These are phyloP conservation scores for Agrostemma githago DNA, from an alignment of 148 eudicot genomes.

Conservation along the genomic window DNA sequence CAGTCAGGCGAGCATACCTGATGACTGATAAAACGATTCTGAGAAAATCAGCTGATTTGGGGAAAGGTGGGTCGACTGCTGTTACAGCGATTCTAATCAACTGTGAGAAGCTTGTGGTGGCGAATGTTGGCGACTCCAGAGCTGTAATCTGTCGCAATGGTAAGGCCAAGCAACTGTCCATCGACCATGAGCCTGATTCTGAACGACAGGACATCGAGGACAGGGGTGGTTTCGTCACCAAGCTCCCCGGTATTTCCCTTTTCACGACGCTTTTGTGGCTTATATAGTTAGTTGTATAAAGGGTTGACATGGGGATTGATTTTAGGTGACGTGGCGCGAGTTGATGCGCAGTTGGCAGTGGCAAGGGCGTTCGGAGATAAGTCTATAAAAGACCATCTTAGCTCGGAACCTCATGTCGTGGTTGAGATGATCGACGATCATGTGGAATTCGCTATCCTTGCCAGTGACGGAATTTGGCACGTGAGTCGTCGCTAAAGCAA, in stretches of 20 bases:
- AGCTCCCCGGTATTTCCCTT: slow-evolving; percentile 59
- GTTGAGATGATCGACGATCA: slow-evolving; percentile 50
- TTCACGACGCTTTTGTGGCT: not conserved
- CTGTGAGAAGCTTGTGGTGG: slow-evolving; percentile 74
- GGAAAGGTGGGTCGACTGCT: slow-evolving; percentile 87
- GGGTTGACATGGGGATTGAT: not conserved
- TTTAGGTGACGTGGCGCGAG: slow-evolving; percentile 71
- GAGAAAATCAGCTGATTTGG: slow-evolving; percentile 63
- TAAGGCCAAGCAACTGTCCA: slow-evolving; percentile 75
- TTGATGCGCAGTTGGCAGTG: slow-evolving; percentile 74
- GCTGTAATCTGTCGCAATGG: slow-evolving; percentile 83
- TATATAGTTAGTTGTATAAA: too few species aligned
- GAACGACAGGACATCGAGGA: slow-evolving; percentile 62
- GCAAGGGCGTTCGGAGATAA: slow-evolving; percentile 82
- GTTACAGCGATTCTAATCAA: slow-evolving; percentile 90
- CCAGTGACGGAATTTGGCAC: slow-evolving; percentile 82
- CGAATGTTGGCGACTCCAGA: slow-evolving; percentile 93
- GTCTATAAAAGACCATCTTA: slow-evolving; percentile 63
- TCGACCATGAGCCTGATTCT: slow-evolving; percentile 81
- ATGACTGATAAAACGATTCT: slow-evolving; percentile 62
- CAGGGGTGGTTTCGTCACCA: slow-evolving; percentile 85
- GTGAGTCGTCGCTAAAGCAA: slow-evolving; percentile 20
- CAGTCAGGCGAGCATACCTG: slow-evolving; percentile 70
- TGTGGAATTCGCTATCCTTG: slow-evolving; percentile 50
- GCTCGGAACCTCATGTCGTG: slow-evolving; percentile 60